Evolutionary conservation across 2,329 filamentous ascomycete species (phyloP).

Genomic region (Septoria petroselini): DNA sequence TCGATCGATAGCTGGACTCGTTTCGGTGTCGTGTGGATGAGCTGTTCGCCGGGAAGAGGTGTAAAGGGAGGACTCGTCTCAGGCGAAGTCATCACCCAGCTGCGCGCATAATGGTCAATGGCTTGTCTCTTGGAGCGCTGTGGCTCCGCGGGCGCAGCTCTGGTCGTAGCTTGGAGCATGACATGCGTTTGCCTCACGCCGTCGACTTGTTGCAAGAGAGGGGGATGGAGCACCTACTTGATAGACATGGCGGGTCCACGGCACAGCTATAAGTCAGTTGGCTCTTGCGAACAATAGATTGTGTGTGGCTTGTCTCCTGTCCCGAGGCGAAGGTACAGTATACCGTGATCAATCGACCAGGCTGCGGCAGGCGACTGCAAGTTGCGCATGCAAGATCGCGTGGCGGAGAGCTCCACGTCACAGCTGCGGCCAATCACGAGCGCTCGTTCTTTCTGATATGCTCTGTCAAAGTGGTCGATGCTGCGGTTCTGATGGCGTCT

Average conservation of each 20-base stretch:
- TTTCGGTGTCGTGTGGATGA: constrained; percentile 74
- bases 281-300: background rate
- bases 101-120: constrained; percentile 38
- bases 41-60: constrained; percentile 77
- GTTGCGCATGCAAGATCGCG: constrained; percentile 8
- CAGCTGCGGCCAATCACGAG: constrained; percentile 3
- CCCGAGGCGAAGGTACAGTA: background rate
- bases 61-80: constrained; percentile 63
- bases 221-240: constrained; percentile 22
- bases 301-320: constrained; percentile 3
- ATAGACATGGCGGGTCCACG: constrained; percentile 26
- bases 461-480: background rate
- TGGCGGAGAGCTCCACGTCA: constrained; percentile 3
- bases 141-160: constrained; percentile 1
- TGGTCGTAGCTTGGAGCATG: constrained; percentile 2
- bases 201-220: background rate
- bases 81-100: constrained; percentile 87
- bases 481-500: background rate
- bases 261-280: constrained; percentile 1
- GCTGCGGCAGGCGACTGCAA: background rate
- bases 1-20: constrained; percentile 70
- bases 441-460: background rate
- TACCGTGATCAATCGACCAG: background rate
- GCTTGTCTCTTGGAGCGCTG: constrained; percentile 1
- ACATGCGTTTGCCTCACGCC: background rate